Evolutionary conservation across 106 monocot species (phyloP), one percentile per base, ranked within the genome.

Genomic region (Cymbidium sinense): DNA sequence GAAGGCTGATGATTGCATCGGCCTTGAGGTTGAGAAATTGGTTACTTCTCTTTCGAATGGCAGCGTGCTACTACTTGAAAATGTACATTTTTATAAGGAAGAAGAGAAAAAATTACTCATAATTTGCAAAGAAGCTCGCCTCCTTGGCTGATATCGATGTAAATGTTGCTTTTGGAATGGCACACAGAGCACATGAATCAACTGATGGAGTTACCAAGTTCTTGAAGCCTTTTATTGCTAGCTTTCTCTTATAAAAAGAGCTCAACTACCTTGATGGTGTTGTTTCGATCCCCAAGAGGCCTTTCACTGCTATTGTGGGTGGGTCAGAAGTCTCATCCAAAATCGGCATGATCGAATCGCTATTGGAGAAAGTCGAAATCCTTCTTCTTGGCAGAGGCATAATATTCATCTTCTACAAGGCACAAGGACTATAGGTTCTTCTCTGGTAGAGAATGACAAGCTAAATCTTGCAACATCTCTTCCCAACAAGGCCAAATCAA

Each of bases 81-180:
- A n/a, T n/a, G n/a, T n/a, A n/a, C n/a, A n/a, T n/a, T n/a, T n/a
- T n/a, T n/a, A n/a, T n/a, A n/a, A 93, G 77, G 93, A 93, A 64
- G 93, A 93, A 82, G 93, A 93, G 88, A 93, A 93, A 79, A 93
- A 93, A n/a, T 74, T 90, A 93, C 1, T 88, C 93, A 51, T 90
- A 91, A 41, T 93, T 91, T 78, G 93, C 90, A 43, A 84, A 88
- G 82, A 93, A 93, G 74, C 91, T 93, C 77, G 93, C 93, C 12
- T 85, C 93, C 19, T 79, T 93, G 35, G 93, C 93, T 70, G 93
- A 93, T 50, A 81, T 93, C 44, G 90, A 91, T 39, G 93, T 93
- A 10, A 93, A 93, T 76, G 93, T 91, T 85, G 93, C 93, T 18
- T 93, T 93, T 67, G 93, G 93, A 64, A 91, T 88, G 12, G 88